Base-by-base conservation (phyloP, 1,284 basidiomycete genomes). In the Cryptococcus sp. region DNA sequence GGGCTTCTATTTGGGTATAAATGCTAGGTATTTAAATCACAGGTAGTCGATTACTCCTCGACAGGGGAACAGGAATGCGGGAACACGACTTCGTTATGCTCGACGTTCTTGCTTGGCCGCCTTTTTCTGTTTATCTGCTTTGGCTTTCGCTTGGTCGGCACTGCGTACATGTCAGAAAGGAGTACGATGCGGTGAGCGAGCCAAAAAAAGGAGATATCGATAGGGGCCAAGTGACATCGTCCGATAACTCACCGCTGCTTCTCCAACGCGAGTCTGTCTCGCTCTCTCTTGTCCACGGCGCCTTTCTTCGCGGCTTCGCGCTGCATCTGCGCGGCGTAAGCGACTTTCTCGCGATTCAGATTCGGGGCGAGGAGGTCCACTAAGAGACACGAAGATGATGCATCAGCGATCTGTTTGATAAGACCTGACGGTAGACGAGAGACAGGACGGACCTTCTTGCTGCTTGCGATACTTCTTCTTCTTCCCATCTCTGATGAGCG, bases 111-210 rank as follows among this genome's bases (percentile, higher is more conserved):
- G 70, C 64, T 78, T 79, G 20, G 69, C 69, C 3, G 75, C 76
- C 59, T 77, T 78, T 62, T 77, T 76, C 69, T 78, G 75, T 62
- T 74, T 73, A 29, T 78, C 78, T 8, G 74, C 73, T 55, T 78
- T 78, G 3, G 75, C 73, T 58, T 74, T 74, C 0, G 76, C 77
- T 50, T 67, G 62, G 61, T 79, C 77, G 16, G 73, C 74, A 17
- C 76, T 78, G 51, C 13, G 41, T 19, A 16, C 6, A n/a, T n/a
- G n/a, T n/a, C n/a, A n/a, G n/a, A n/a, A n/a, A n/a, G n/a, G 20
- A 51, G 37, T 26, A 23, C 34, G 23, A 13, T 55, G 26, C n/a
- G 23, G 47, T 26, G 45, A 38, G 43, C 22, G 26, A 25, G 17
- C 16, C 46, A 25, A 45, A 34, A 34, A 52, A 1, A 10, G 1